phyloP scores from a whole-genome alignment of 768 basidiomycete species.

The Polyporus arcularius region DNA sequence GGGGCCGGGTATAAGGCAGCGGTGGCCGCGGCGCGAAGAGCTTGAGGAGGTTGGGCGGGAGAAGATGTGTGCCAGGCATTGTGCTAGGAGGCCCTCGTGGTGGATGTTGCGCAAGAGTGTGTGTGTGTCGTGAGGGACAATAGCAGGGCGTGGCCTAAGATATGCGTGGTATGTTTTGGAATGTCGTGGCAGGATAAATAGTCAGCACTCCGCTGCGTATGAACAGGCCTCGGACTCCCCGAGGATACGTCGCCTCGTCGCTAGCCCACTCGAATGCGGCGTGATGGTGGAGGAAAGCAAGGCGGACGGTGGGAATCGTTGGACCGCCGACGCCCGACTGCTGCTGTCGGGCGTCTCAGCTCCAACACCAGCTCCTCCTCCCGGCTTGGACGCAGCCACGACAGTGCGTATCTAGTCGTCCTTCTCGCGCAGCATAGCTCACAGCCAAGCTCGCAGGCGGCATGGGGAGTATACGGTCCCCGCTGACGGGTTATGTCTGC shows the following conservation, averaged over 20 bases:
- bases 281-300: conserved; percentile 12
- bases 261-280: background rate
- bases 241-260: conserved; percentile 10
- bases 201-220: conserved; percentile 8
- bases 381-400: background rate
- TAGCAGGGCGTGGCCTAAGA: conserved; percentile 3
- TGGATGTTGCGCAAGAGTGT: background rate
- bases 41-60: conserved; percentile 95
- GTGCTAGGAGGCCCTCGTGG: background rate
- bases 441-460: background rate
- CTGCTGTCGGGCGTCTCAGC: background rate
- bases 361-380: background rate
- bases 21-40: conserved; percentile 94
- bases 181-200: conserved; percentile 17
- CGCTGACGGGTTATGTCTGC: conserved; percentile 10
- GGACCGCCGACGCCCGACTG: background rate
- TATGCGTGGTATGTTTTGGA: background rate
- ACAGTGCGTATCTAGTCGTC: background rate
- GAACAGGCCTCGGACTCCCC: conserved; percentile 11
- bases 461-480: conserved; percentile 1
- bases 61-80: conserved; percentile 78
- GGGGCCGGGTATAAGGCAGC: conserved; percentile 82
- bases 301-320: conserved; percentile 6
- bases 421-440: background rate
- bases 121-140: conserved; percentile 4